Percentiles rank a stretch among this genome's conserved stretches.
Conservation (phyloP, 768 basidiomycete genomes). For the Suillus variegatus region DNA sequence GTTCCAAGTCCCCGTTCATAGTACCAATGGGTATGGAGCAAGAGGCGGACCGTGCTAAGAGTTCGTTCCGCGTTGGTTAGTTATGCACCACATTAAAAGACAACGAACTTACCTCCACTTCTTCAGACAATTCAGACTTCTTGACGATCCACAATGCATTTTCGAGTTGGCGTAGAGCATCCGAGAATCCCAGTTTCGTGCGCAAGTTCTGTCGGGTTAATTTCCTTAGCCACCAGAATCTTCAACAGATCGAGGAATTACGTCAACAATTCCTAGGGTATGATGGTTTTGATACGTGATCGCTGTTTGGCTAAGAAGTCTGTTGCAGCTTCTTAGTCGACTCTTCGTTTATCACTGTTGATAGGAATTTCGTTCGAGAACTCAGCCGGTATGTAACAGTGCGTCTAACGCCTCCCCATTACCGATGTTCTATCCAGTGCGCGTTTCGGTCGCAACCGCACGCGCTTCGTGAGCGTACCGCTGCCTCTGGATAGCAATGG, state of each 20-base stretch:
- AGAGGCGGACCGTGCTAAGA: slow-evolving; percentile 84
- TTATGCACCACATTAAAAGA: slow-evolving; percentile 10
- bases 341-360: slow-evolving; percentile 77
- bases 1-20: slow-evolving; percentile 92
- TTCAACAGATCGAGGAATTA: slow-evolving; percentile 95
- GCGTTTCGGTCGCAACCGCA: slow-evolving; percentile 71
- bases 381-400: slow-evolving; percentile 55
- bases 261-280: slow-evolving; percentile 86
- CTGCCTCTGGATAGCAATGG: slow-evolving; percentile 70
- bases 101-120: slow-evolving; percentile 5
- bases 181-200: slow-evolving; percentile 57
- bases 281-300: slow-evolving; percentile 17
- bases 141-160: slow-evolving; percentile 92
- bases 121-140: slow-evolving; percentile 90
- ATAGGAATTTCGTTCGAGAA: slow-evolving; percentile 63
- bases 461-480: slow-evolving; percentile 78
- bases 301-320: slow-evolving; percentile 3
- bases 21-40: slow-evolving; percentile 85
- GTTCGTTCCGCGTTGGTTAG: slow-evolving; percentile 73
- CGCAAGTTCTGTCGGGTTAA: slow-evolving; percentile 79
- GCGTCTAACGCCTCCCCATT: background rate
- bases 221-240: slow-evolving; percentile 87
- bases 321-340: slow-evolving; percentile 78
- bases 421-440: slow-evolving; percentile 43
- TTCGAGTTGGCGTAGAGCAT: slow-evolving; percentile 80